Base-by-base conservation (phyloP, 192 early-diverging fungal species). In the Coemansia sp. region DNA sequence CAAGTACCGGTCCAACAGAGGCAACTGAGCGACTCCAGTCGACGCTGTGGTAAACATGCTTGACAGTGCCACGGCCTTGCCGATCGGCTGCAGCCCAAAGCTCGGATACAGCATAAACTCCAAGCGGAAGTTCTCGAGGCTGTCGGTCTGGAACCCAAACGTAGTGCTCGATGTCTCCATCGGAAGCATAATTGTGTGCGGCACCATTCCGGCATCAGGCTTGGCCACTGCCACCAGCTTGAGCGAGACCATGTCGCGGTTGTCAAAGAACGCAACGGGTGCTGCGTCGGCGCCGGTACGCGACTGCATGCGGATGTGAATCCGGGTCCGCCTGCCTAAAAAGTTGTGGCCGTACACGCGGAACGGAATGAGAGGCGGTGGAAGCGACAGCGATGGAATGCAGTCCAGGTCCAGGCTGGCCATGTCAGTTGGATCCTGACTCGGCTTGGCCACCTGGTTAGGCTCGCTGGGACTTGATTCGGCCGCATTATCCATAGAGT, bases 301-400 rank as follows among this genome's bases (percentile, higher is more conserved):
- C 78, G 60, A 88, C 59, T 28, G 85, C 84, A 52, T 80, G 25
- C 72, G 68, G 52, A 99, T 77, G 68, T 94, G 92, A 34, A 99
- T 81, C 62, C 93, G 90, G 49, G 85, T 89, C 60, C 92, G 92
- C 66, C 91, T 90, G 62, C 96, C 94, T 23, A 99, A 74, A 70
- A 94, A 99, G 60, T 93, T 94, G 83, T 99, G 97, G 5, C 97
- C 97, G 71, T 99, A 99, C 50, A 96, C 94, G 19, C 95, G 85
- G 84, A 99, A 93, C 3, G 97, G 97, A 59, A 99, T 94, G 31
- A 99, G 94, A 9, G 97, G 97, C 15, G 97, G 97, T 8, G 97
- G 97, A 26, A 99, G 68, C 6, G 91, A 93, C 6, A 99, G 83
- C 9, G 94, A 92, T 8, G 97, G 97, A 47, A 99, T 90, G 26